A percentile compares a stretch with the other conserved stretches of the same genome.
Conservation (phyloP, 177 flowering plant genomes). For the Tripterygium wilfordii region DNA sequence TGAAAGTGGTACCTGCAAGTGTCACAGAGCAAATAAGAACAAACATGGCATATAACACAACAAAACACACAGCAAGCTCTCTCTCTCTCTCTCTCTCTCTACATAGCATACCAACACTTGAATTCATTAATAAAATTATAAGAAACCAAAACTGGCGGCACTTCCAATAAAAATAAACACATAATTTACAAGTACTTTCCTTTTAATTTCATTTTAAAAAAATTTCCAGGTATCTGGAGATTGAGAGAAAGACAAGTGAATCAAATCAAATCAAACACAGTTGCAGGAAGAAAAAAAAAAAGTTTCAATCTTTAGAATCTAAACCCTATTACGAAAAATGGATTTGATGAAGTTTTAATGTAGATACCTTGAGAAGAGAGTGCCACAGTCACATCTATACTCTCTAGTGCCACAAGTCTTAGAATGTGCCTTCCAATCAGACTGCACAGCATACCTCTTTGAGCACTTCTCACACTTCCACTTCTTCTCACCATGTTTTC, state of each 20-base stretch:
- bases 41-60: slow-evolving; percentile 9
- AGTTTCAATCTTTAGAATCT: background rate
- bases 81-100: too few relatives aligned
- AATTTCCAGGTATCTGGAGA: too few relatives aligned
- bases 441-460: slow-evolving; percentile 53
- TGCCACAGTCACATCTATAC: slow-evolving; percentile 38
- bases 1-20: background rate
- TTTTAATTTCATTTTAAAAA: too few relatives aligned
- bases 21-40: slow-evolving; percentile 7
- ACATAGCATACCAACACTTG: slow-evolving; percentile 21
- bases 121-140: slow-evolving; percentile 7
- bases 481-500: slow-evolving; percentile 64
- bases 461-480: slow-evolving; percentile 58
- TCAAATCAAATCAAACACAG: too few relatives aligned
- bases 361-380: slow-evolving; percentile 32
- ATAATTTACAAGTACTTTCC: too few relatives aligned
- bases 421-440: slow-evolving; percentile 61
- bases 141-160: slow-evolving; percentile 5
- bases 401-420: slow-evolving; percentile 53
- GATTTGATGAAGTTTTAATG: background rate
- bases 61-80: too few relatives aligned
- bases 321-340: background rate
- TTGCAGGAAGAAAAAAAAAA: slow-evolving; percentile 9
- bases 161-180: too few relatives aligned
- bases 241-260: too few relatives aligned